phyloP scores from a whole-genome alignment of 208 protist species.

The Trypanosoma caninum region DNA sequence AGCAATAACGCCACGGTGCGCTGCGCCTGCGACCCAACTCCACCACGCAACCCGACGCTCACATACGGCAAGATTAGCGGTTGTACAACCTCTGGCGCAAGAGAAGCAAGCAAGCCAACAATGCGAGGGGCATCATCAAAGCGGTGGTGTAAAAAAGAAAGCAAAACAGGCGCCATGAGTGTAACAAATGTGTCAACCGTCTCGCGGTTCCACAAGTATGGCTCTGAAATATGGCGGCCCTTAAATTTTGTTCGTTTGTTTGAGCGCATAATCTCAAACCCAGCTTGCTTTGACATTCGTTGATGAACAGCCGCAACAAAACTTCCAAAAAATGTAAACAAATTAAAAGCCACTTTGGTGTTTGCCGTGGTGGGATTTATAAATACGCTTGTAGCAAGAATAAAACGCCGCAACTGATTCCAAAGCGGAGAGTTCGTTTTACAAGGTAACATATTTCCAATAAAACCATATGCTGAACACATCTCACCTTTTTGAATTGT shows the following conservation, averaged over 20 bases:
- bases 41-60: slow-evolving; percentile 25
- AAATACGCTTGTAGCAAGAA: slow-evolving; percentile 67
- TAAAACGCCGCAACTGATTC: slow-evolving; percentile 74
- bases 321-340: slow-evolving; percentile 39
- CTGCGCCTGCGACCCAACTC: slow-evolving; percentile 33
- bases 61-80: slow-evolving; percentile 32
- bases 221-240: not conserved
- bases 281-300: slow-evolving; percentile 12
- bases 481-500: slow-evolving; percentile 11
- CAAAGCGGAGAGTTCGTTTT: slow-evolving; percentile 53
- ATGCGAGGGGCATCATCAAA: slow-evolving; percentile 14
- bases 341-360: slow-evolving; percentile 13
- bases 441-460: slow-evolving; percentile 25
- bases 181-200: slow-evolving; percentile 47
- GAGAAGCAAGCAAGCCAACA: slow-evolving; percentile 32
- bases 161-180: slow-evolving; percentile 38
- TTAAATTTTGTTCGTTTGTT: not conserved
- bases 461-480: slow-evolving; percentile 3
- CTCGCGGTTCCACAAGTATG: slow-evolving; percentile 32
- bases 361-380: slow-evolving; percentile 44
- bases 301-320: slow-evolving; percentile 29
- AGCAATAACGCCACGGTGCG: slow-evolving; percentile 26
- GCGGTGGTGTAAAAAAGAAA: slow-evolving; percentile 37
- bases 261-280: not conserved
- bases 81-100: slow-evolving; percentile 36